Base-by-base conservation (phyloP, 495 filamentous ascomycete species). In the Penicillium goetzii region DNA sequence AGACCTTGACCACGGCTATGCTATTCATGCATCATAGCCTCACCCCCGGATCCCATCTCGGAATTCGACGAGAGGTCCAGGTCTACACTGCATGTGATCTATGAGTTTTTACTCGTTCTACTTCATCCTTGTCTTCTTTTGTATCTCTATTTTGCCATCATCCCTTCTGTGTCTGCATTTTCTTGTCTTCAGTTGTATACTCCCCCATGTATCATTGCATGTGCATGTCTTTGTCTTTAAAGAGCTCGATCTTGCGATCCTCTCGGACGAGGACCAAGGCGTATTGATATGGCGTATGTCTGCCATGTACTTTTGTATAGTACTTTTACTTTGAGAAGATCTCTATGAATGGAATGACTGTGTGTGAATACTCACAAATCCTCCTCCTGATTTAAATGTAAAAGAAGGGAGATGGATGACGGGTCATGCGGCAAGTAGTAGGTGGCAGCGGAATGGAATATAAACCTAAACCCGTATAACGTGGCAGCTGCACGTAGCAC, bases 141-240 rank as follows among this genome's bases (percentile, higher is more conserved):
- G 14, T 30, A 28, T n/a, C 6, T n/a, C n/a, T n/a, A n/a, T 41
- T 47, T 54, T 63, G 52, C 17, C 43, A 23, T 25, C 43, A 47
- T 47, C 19, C n/a, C 30, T 60, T 60, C 10, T 32, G 14, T 23
- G 6, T 45, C 36, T 34, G 25, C 43, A 30, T 45, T 51, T 47
- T 21, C 41, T 30, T 32, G 12, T 41, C 59, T 21, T 25, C 36
- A 38, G 54, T 63, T 67, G 61, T 72, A 63, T 63, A 72, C 64
- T 61, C 55, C 55, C 47, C 43, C 52, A 36, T 67, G 64, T 65
- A 69, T 38, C 59, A 65, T 67, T 62, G 58, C 52, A 55, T 60
- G 36, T 66, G 60, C 32, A 36, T 68, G 56, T 60, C 57, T 51
- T 56, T 63, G 55, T 68, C 56, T 60, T 34, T 32, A 62, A 58